Evolutionary conservation across 352 stramenopile genomes (phyloP).

Genomic region (Globisporangium perplexum): DNA sequence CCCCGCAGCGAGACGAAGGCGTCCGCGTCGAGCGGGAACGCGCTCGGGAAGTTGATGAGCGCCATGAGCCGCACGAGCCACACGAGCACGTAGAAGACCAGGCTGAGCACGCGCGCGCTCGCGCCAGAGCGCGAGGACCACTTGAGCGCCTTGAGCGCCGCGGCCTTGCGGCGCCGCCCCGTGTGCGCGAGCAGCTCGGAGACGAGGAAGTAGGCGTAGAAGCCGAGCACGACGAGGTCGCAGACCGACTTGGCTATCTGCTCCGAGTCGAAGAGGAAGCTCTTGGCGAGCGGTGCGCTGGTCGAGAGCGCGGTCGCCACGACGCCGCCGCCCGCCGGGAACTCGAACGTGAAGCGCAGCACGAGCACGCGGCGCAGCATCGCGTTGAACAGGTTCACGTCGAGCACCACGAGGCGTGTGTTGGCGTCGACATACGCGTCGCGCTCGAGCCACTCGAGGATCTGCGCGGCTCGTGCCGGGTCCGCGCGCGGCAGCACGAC

Average conservation of each 20-base stretch:
- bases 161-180: slow-evolving; percentile 16
- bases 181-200: slow-evolving; percentile 32
- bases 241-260: slow-evolving; percentile 21
- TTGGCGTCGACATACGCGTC: slow-evolving; percentile 31
- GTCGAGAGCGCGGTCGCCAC: slow-evolving; percentile 18
- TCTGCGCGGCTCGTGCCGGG: slow-evolving; percentile 4
- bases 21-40: slow-evolving; percentile 24
- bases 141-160: slow-evolving; percentile 13
- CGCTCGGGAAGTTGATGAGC: slow-evolving; percentile 26
- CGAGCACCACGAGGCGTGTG: slow-evolving; percentile 37
- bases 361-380: slow-evolving; percentile 35
- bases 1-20: slow-evolving; percentile 28
- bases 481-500: slow-evolving; percentile 28
- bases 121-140: slow-evolving; percentile 27
- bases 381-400: slow-evolving; percentile 42
- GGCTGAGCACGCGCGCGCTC: slow-evolving; percentile 20
- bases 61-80: slow-evolving; percentile 39
- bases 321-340: slow-evolving; percentile 33
- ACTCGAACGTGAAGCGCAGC: slow-evolving; percentile 42
- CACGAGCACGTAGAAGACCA: slow-evolving; percentile 30
- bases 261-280: slow-evolving; percentile 29
- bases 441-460: slow-evolving; percentile 22
- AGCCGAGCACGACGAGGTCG: slow-evolving; percentile 24
- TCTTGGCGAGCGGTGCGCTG: slow-evolving; percentile 31
- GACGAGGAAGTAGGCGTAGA: slow-evolving; percentile 43